Conservation (phyloP, 1,284 basidiomycete species). For the Chondrostereum purpureum region DNA sequence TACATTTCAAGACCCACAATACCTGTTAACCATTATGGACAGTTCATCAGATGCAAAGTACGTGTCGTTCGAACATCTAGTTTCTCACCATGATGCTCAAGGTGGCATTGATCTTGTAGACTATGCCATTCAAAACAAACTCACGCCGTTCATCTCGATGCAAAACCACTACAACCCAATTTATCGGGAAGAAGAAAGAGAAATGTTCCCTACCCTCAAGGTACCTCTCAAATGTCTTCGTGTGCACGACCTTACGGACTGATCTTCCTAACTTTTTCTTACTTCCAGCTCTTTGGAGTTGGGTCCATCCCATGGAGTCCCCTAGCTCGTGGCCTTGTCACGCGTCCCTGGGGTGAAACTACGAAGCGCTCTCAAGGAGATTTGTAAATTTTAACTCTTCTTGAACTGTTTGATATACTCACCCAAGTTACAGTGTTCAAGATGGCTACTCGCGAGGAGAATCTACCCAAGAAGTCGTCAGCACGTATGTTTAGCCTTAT, state of each 20-base stretch:
- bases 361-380: slow-evolving; percentile 31
- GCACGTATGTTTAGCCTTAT: background rate
- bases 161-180: slow-evolving; percentile 56
- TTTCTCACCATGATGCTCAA: background rate
- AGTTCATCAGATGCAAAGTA: slow-evolving; percentile 47
- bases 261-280: background rate
- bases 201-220: slow-evolving; percentile 59
- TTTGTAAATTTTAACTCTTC: slow-evolving; percentile 16
- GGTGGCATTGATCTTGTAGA: slow-evolving; percentile 17
- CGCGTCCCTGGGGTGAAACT: slow-evolving; percentile 30
- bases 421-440: background rate
- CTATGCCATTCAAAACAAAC: slow-evolving; percentile 44
- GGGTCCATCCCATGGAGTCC: slow-evolving; percentile 46
- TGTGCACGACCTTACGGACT: background rate
- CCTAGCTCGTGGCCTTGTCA: slow-evolving; percentile 39
- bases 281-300: slow-evolving; percentile 25
- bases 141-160: slow-evolving; percentile 67
- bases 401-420: background rate
- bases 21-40: background rate
- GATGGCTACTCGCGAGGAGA: slow-evolving; percentile 4
- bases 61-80: too few species aligned
- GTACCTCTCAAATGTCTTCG: slow-evolving; percentile 18
- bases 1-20: slow-evolving; percentile 9
- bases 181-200: slow-evolving; percentile 64
- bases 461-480: slow-evolving; percentile 12